Evolutionary conservation across 257 asterid species (phyloP).

Genomic region (Solanum acaule): DNA sequence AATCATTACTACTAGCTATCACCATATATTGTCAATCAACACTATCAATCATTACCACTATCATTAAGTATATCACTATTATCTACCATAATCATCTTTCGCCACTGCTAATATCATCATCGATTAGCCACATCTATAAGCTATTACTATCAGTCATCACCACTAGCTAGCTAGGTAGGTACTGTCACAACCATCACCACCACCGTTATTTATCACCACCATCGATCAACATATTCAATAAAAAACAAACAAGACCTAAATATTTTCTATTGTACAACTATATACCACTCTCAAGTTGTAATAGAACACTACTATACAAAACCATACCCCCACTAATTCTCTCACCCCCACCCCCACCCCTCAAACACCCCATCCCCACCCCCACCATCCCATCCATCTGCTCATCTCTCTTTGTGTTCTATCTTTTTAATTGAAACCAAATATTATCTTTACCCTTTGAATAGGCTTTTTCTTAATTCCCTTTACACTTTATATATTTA

Average conservation of each 20-base stretch:
- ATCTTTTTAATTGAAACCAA: background rate
- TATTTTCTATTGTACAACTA: background rate
- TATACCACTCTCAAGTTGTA: background rate
- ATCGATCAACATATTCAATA: background rate
- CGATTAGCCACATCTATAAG: background rate
- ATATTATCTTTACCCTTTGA: background rate
- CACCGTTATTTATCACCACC: background rate
- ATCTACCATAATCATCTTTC: background rate
- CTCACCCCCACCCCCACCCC: background rate
- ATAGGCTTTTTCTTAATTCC: conserved; percentile 7
- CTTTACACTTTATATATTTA: conserved; percentile 3
- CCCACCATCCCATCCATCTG: background rate
- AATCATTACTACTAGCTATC: background rate
- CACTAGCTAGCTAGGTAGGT: background rate
- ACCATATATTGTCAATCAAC: background rate
- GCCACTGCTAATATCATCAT: background rate
- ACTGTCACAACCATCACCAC: background rate
- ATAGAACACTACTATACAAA: background rate
- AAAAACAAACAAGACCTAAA: background rate
- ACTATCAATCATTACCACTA: background rate
- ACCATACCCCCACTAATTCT: background rate
- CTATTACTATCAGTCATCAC: background rate
- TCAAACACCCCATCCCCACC: background rate
- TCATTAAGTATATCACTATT: background rate
- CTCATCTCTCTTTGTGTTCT: background rate